Evolutionary conservation across 2,329 filamentous ascomycete genomes (phyloP), one percentile per base, ranked within the genome.

Genomic region (Pseudohalonectria lignicola): DNA sequence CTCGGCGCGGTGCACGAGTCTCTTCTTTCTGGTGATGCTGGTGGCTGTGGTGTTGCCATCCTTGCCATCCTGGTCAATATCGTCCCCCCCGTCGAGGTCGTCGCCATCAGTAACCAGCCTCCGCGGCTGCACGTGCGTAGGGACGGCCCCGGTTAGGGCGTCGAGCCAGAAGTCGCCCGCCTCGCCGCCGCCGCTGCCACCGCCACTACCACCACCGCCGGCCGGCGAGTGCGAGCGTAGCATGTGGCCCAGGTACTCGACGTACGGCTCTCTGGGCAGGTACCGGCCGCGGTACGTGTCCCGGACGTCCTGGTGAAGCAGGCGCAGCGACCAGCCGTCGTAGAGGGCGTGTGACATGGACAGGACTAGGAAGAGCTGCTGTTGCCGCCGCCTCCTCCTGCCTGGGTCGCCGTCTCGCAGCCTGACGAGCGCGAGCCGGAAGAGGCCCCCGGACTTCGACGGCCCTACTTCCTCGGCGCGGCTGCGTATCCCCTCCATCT

Each of bases 341-440:
- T 95, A 95, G 16, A 94, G 66, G 2, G 87, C 86, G 57, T 95
- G 88, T 0, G 87, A 73, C 29, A 94, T 77, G 0, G 86, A 88
- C 1, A 95, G 54, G 4, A 79, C 51, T 2, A 79, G 44, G 39
- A 69, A 74, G 7, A 26, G 23, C n/a, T n/a, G n/a, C n/a, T n/a
- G n/a, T n/a, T n/a, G n/a, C n/a, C n/a, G n/a, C n/a, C n/a, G n/a
- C 4, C 42, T 56, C 26, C 48, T 51, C 12, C 42, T 47, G 3
- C 43, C 57, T n/a, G n/a, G n/a, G n/a, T n/a, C n/a, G n/a, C n/a
- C n/a, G n/a, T n/a, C n/a, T n/a, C n/a, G n/a, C 1, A 55, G 52
- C 5, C 42, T 49, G 3, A 57, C 58, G 37, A 74, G 57, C 0
- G 54, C 56, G 1, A 80, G 49, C 39, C 76, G 72, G 6, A 79